Evolutionary conservation across 2,329 filamentous ascomycete species (phyloP).

Genomic region (Hortaea sp.): DNA sequence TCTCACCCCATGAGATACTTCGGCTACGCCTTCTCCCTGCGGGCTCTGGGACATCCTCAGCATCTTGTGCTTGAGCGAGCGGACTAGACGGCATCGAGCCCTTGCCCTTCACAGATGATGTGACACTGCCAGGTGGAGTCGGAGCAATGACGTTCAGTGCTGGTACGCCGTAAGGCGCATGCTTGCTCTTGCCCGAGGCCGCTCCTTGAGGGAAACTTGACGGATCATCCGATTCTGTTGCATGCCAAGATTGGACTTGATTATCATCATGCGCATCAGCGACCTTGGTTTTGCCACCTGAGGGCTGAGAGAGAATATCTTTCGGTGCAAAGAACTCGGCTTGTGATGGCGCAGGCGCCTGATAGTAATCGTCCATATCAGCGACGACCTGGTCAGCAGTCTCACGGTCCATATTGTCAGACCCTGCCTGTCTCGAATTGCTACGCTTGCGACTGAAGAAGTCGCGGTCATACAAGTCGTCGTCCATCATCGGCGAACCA

Average conservation of each 20-base stretch:
- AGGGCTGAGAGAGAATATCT: constrained; percentile 32
- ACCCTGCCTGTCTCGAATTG: constrained; percentile 13
- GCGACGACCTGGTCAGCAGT: constrained; percentile 32
- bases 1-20: constrained; percentile 39
- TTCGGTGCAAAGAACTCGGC: constrained; percentile 40
- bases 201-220: constrained; percentile 7
- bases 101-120: constrained; percentile 26
- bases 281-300: constrained; percentile 25
- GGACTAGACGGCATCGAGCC: constrained; percentile 28
- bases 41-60: constrained; percentile 5
- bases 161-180: constrained; percentile 34
- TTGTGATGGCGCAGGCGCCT: constrained; percentile 26
- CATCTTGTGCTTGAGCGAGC: constrained; percentile 8
- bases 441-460: constrained; percentile 32
- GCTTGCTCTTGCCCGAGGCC: constrained; percentile 7
- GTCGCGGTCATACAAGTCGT: constrained; percentile 37
- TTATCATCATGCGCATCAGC: constrained; percentile 34
- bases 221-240: constrained; percentile 22
- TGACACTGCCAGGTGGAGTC: constrained; percentile 38
- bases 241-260: constrained; percentile 34
- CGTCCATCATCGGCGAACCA: constrained; percentile 31
- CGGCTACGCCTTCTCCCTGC: constrained; percentile 14
- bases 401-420: constrained; percentile 18
- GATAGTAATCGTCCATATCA: constrained; percentile 33
- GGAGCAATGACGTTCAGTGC: constrained; percentile 47